Percentiles rank a stretch among this genome's conserved stretches.
Conservation (phyloP, 2,329 filamentous ascomycete genomes). For the Botrytis tulipae region DNA sequence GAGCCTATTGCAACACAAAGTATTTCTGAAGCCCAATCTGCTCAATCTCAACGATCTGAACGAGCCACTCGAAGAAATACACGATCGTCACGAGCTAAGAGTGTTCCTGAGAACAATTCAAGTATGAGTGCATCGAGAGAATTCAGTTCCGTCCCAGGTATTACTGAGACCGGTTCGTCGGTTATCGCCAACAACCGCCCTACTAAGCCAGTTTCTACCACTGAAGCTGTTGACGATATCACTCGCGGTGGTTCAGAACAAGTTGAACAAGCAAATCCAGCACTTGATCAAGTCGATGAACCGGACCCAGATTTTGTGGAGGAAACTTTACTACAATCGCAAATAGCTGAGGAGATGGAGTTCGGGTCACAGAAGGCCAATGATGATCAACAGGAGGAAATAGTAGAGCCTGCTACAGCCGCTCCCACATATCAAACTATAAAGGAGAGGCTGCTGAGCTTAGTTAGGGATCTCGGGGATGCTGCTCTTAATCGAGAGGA, state of each 20-base stretch:
- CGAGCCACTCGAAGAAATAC: slow-evolving; percentile 3
- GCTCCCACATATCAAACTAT: slow-evolving; percentile 43
- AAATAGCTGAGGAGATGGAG: slow-evolving; percentile 18
- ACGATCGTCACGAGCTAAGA: slow-evolving; percentile 14
- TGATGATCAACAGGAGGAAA: background rate
- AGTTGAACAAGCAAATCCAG: background rate
- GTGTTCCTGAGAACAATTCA: slow-evolving; percentile 18
- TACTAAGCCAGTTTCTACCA: background rate
- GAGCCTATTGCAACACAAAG: background rate
- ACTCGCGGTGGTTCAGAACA: background rate
- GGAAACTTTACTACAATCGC: slow-evolving; percentile 18
- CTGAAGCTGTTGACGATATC: slow-evolving; percentile 20
- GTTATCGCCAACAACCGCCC: background rate
- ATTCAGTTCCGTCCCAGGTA: background rate
- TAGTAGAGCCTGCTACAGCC: background rate
- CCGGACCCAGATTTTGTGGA: slow-evolving; percentile 15
- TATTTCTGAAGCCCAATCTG: background rate
- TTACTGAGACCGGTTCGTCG: background rate
- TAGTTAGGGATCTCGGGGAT: slow-evolving; percentile 58
- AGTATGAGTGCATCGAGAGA: background rate
- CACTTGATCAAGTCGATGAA: background rate
- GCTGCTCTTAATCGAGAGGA: slow-evolving; percentile 62
- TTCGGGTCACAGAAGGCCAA: background rate
- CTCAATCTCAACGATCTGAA: background rate
- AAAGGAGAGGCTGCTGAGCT: slow-evolving; percentile 54